Percentiles rank a stretch among this genome's conserved stretches.
phyloP scores from a whole-genome alignment of 371 early-diverging fungal genomes.

The Mucor saturninus region DNA sequence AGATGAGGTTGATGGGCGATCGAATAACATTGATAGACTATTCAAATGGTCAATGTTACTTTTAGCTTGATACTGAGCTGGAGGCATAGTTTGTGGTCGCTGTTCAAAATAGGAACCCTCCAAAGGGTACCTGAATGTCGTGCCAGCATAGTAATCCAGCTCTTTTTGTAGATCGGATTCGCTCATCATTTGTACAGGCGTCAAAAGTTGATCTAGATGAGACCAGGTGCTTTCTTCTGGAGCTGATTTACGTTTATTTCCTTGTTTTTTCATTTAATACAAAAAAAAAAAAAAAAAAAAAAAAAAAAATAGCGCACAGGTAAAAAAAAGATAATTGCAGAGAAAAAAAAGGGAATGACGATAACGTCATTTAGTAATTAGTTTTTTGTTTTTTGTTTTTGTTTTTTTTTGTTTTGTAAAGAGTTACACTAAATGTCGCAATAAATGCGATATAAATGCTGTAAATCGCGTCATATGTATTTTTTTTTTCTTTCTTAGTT shows the following conservation, averaged over 20 bases:
- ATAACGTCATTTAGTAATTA: not conserved
- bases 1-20: not conserved
- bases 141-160: constrained; percentile 51
- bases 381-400: not conserved
- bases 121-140: constrained; percentile 45
- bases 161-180: constrained; percentile 38
- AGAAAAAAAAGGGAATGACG: not conserved
- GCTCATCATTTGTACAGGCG: constrained; percentile 27
- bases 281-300: not conserved
- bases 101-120: not conserved
- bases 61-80: not conserved
- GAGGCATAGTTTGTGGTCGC: not conserved
- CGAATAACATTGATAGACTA: not conserved
- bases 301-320: not conserved
- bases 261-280: not conserved
- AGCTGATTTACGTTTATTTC: not conserved
- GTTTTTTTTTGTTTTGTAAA: not conserved
- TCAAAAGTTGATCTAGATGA: constrained; percentile 17
- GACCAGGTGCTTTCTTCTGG: not conserved
- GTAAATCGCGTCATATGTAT: constrained; percentile 21
- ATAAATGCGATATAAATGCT: constrained; percentile 24
- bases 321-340: not conserved
- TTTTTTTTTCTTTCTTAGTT: constrained; percentile 6
- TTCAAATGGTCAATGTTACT: not conserved
- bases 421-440: constrained; percentile 19